These are phyloP conservation scores for Cardamine chenopodiifolia DNA, from an alignment of 345 rosid species.

Conservation along the genomic window DNA sequence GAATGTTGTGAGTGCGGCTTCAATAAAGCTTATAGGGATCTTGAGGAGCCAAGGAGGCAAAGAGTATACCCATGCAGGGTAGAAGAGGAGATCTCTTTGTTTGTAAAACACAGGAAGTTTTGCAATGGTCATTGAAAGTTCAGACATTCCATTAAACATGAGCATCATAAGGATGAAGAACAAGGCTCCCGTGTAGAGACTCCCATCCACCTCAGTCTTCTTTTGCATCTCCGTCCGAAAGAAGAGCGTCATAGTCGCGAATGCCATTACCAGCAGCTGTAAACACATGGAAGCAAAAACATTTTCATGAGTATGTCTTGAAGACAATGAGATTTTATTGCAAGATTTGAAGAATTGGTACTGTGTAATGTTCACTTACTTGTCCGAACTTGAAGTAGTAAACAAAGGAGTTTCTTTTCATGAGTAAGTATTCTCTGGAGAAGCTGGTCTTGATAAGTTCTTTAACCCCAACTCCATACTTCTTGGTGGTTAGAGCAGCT, in stretches of 20 bases:
- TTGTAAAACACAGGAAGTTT: conserved; percentile 90
- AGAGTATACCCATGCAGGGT: conserved; percentile 80
- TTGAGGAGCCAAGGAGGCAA: conserved; percentile 82
- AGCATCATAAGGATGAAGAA: conserved; percentile 55
- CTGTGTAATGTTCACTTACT: conserved; percentile 41
- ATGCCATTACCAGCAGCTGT: conserved; percentile 50
- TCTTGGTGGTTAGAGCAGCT: conserved; percentile 63
- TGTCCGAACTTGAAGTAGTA: conserved; percentile 67
- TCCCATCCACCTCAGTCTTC: conserved; percentile 52
- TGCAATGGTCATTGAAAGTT: conserved; percentile 72
- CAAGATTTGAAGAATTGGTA: conserved; percentile 5
- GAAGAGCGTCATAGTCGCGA: conserved; percentile 55
- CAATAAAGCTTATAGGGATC: conserved; percentile 66
- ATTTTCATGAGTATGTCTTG: neutral
- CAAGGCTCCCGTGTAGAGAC: conserved; percentile 59
- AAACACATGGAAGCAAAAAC: conserved; percentile 24
- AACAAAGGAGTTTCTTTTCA: conserved; percentile 79
- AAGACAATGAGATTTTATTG: neutral
- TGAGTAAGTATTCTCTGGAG: conserved; percentile 67
- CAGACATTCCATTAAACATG: conserved; percentile 75
- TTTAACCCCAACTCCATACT: conserved; percentile 58
- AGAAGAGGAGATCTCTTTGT: conserved; percentile 75
- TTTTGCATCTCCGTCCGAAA: conserved; percentile 61
- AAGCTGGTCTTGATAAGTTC: conserved; percentile 64
- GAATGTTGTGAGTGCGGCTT: conserved; percentile 67